phyloP scores from a whole-genome alignment of 2,329 filamentous ascomycete genomes.

The Nannizzia gypsea region DNA sequence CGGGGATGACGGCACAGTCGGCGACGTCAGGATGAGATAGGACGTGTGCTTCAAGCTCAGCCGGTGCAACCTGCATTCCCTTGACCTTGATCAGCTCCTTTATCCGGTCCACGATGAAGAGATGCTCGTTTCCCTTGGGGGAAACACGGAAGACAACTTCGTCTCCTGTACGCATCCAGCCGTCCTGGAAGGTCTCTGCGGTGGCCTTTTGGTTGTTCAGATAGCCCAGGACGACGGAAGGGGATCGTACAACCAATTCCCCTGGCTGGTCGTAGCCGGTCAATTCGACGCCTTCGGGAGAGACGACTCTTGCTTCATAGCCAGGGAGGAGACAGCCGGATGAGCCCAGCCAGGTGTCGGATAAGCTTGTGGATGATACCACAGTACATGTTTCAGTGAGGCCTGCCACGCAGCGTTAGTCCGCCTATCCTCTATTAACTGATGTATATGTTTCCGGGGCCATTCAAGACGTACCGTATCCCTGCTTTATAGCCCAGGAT shows the following conservation, averaged over 20 bases:
- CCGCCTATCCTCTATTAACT: too few species aligned
- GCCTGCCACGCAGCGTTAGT: slow-evolving; percentile 34
- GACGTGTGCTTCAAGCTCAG: slow-evolving; percentile 69
- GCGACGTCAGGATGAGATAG: slow-evolving; percentile 63
- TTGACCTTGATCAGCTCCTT: slow-evolving; percentile 72
- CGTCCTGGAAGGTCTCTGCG: slow-evolving; percentile 64
- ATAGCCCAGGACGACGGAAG: slow-evolving; percentile 69
- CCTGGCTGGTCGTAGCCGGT: slow-evolving; percentile 61
- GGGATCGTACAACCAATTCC: slow-evolving; percentile 67
- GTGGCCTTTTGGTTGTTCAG: slow-evolving; percentile 77
- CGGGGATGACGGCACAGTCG: slow-evolving; percentile 66
- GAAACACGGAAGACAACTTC: slow-evolving; percentile 59
- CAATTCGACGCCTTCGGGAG: slow-evolving; percentile 57
- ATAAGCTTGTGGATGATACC: slow-evolving; percentile 43
- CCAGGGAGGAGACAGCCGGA: slow-evolving; percentile 59
- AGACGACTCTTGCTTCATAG: slow-evolving; percentile 54
- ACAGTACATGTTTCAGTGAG: slow-evolving; percentile 69
- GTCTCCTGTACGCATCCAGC: slow-evolving; percentile 79
- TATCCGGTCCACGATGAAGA: slow-evolving; percentile 74
- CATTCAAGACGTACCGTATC: slow-evolving; percentile 45
- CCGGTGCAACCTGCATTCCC: slow-evolving; percentile 71
- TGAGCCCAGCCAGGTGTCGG: slow-evolving; percentile 59
- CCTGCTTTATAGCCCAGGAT: slow-evolving; percentile 55
- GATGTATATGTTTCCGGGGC: neutral
- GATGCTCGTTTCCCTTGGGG: slow-evolving; percentile 59